Percentiles rank a stretch among this genome's conserved stretches.
These are phyloP conservation scores for Trichoderma asperellum DNA, from an alignment of 2,329 filamentous ascomycete genomes.

Conservation along the genomic window DNA sequence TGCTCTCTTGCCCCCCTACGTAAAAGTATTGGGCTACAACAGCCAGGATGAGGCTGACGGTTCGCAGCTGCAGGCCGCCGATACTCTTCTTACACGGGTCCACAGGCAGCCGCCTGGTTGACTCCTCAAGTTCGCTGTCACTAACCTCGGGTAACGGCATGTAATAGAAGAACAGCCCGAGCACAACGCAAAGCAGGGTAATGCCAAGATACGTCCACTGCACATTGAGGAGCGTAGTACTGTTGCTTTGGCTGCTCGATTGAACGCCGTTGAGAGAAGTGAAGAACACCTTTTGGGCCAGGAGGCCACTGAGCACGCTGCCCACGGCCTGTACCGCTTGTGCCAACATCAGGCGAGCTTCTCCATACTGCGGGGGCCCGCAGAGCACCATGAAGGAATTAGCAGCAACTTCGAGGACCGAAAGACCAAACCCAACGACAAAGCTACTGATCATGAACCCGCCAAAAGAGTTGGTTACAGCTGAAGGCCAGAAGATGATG, in stretches of 20 bases:
- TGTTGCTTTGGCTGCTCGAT: conserved; percentile 36
- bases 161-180: conserved; percentile 72
- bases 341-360: conserved; percentile 74
- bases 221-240: conserved; percentile 67
- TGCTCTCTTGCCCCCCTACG: conserved; percentile 71
- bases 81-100: conserved; percentile 54
- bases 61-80: conserved; percentile 58
- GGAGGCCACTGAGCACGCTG: conserved; percentile 70
- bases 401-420: conserved; percentile 77
- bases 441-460: conserved; percentile 77
- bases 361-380: conserved; percentile 72
- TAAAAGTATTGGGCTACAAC: conserved; percentile 80
- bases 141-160: conserved; percentile 66
- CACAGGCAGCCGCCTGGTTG: conserved; percentile 53
- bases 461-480: conserved; percentile 72
- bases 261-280: conserved; percentile 52
- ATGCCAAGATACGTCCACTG: conserved; percentile 88
- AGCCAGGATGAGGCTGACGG: conserved; percentile 67
- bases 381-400: conserved; percentile 76
- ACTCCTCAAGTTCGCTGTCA: conserved; percentile 57
- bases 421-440: conserved; percentile 76
- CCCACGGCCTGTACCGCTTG: conserved; percentile 79
- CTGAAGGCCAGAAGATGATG: conserved; percentile 86
- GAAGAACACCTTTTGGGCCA: conserved; percentile 78
- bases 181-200: conserved; percentile 70